These are phyloP conservation scores for Lentinula sp. DNA, from an alignment of 768 basidiomycete genomes.

Conservation along the genomic window DNA sequence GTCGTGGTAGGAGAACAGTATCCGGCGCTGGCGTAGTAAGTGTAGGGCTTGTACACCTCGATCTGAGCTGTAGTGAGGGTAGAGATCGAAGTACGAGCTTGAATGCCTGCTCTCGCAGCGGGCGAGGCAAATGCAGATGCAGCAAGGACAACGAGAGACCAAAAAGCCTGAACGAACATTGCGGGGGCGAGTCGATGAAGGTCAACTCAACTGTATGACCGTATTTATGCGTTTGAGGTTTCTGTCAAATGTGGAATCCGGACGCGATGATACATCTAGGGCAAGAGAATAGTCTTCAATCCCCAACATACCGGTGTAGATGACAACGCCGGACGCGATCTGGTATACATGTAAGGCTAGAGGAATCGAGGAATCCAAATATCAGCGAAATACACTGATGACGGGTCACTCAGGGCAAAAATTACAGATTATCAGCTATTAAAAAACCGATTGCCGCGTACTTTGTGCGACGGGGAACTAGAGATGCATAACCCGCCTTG, in stretches of 20 bases:
- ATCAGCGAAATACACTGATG: no score
- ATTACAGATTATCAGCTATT: no score
- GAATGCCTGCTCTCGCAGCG: not conserved
- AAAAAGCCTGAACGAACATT: not conserved
- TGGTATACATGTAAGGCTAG: no score
- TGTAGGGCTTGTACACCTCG: constrained; percentile 24
- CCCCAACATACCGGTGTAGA: not conserved
- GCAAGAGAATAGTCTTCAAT: not conserved
- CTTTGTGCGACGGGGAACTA: no score
- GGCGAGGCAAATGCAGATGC: not conserved
- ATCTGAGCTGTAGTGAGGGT: constrained; percentile 17
- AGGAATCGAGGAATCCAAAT: no score
- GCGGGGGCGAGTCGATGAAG: not conserved
- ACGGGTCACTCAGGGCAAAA: no score
- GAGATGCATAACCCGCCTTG: no score
- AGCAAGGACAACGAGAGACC: not conserved
- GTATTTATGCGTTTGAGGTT: not conserved
- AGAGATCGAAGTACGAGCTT: not conserved
- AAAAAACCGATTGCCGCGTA: no score
- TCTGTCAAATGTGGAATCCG: not conserved
- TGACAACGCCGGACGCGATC: constrained; percentile 7
- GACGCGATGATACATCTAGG: not conserved
- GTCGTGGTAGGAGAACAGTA: constrained; percentile 29
- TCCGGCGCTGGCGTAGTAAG: constrained; percentile 24
- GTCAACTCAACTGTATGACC: no score